These are phyloP conservation scores for Dalbergia cochinchinensis DNA, from an alignment of 306 rosid genomes.

Conservation along the genomic window DNA sequence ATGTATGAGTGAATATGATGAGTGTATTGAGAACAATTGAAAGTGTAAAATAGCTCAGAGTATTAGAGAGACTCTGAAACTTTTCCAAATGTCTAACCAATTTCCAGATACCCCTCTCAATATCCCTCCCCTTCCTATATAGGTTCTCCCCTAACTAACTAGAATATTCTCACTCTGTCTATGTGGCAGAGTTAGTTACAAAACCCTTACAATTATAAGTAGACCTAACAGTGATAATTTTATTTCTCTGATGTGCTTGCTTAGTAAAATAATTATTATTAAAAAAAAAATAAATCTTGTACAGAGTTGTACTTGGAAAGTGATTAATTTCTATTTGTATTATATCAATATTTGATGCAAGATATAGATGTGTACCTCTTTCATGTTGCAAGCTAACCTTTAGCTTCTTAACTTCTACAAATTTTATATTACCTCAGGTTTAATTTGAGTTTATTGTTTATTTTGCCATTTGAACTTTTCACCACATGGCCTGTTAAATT, in stretches of 20 bases:
- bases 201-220: too few species aligned
- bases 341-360: constrained; percentile 1
- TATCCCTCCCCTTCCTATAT: too few species aligned
- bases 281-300: not conserved
- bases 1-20: too few species aligned
- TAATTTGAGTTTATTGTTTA: not conserved
- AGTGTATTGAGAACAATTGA: too few species aligned
- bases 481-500: not conserved
- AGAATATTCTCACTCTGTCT: too few species aligned
- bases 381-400: not conserved
- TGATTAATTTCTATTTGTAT: constrained; percentile 9
- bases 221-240: too few species aligned
- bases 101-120: too few species aligned
- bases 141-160: too few species aligned
- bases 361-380: not conserved
- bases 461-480: constrained; percentile 6
- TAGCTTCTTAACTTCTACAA: constrained; percentile 1
- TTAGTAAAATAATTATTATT: not conserved
- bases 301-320: not conserved
- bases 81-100: too few species aligned
- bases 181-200: too few species aligned
- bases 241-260: not conserved
- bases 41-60: too few species aligned
- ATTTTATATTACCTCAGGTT: not conserved
- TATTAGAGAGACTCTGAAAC: too few species aligned